Evolutionary conservation across 805 yeast genomes (phyloP).

Genomic region (Nakazawaea pomicola): DNA sequence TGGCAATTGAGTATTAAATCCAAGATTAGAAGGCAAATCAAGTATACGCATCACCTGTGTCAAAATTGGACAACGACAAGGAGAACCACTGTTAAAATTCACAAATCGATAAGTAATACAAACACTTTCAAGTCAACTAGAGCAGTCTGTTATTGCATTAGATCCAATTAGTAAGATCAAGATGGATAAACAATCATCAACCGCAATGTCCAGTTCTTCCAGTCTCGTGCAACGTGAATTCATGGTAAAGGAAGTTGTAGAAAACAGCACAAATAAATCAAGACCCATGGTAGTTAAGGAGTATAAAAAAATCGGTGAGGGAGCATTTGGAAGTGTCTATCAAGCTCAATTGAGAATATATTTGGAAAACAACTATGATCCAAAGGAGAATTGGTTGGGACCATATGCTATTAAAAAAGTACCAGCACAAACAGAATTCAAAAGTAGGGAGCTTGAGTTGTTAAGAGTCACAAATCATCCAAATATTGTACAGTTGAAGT

Average conservation of each 20-base stretch:
- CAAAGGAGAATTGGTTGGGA: slow-evolving; percentile 49
- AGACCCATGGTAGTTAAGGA: slow-evolving; percentile 67
- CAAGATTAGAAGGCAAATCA: no score
- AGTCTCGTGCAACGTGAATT: slow-evolving; percentile 28
- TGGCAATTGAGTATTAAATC: no score
- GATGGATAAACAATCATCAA: background rate
- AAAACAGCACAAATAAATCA: slow-evolving; percentile 47
- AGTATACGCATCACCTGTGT: no score
- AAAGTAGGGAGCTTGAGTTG: slow-evolving; percentile 75
- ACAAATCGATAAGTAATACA: no score
- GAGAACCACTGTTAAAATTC: no score
- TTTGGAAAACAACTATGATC: slow-evolving; percentile 16
- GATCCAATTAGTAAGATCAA: no score
- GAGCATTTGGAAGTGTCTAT: slow-evolving; percentile 82
- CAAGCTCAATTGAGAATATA: slow-evolving; percentile 49
- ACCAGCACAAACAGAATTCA: slow-evolving; percentile 84
- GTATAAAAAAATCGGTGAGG: slow-evolving; percentile 74
- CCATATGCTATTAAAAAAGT: slow-evolving; percentile 83
- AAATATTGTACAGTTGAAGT: slow-evolving; percentile 65
- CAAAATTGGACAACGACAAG: no score
- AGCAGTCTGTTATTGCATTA: no score
- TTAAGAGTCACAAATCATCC: slow-evolving; percentile 75
- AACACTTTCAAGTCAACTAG: no score
- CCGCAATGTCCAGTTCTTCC: background rate
- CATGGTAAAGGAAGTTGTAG: slow-evolving; percentile 56